Conservation (phyloP, 2,329 filamentous ascomycete genomes). For the Alternaria hordeiaustralica region DNA sequence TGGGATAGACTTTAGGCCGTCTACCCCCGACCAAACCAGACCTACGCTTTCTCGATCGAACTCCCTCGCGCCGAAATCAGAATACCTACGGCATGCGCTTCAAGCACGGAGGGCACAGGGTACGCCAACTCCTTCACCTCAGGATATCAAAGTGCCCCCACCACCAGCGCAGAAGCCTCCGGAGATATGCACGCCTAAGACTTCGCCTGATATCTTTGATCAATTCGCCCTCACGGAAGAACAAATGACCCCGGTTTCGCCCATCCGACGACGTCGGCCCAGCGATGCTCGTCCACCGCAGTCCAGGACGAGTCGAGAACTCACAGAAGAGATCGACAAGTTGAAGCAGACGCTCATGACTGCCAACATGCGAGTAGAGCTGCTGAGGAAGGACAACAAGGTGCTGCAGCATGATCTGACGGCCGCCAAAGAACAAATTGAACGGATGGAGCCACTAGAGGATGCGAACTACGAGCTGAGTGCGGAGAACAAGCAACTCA, state of each 20-base stretch:
- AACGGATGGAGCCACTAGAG: slow-evolving; percentile 35
- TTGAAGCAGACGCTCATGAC: slow-evolving; percentile 38
- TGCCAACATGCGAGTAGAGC: slow-evolving; percentile 40
- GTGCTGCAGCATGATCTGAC: slow-evolving; percentile 38
- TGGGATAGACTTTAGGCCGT: slow-evolving; percentile 18
- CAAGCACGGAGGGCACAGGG: slow-evolving; percentile 38
- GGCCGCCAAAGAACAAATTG: slow-evolving; percentile 29
- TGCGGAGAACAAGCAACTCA: slow-evolving; percentile 31
- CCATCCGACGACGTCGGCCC: slow-evolving; percentile 34
- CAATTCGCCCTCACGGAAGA: slow-evolving; percentile 42
- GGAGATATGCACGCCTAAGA: slow-evolving; percentile 7
- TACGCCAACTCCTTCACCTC: slow-evolving; percentile 20
- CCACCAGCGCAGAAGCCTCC: slow-evolving; percentile 6
- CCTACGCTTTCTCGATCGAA: slow-evolving; percentile 18
- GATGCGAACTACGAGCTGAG: slow-evolving; percentile 36
- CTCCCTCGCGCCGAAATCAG: slow-evolving; percentile 41
- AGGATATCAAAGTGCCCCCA: slow-evolving; percentile 10
- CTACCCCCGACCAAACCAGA: slow-evolving; percentile 22
- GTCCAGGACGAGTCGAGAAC: slow-evolving; percentile 36
- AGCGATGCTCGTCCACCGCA: slow-evolving; percentile 33
- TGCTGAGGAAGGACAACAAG: slow-evolving; percentile 40
- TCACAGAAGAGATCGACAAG: slow-evolving; percentile 35
- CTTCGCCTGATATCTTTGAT: slow-evolving; percentile 27
- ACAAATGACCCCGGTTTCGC: slow-evolving; percentile 36
- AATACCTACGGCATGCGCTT: slow-evolving; percentile 42